Percentiles rank a stretch among this genome's conserved stretches.
Conservation (phyloP, 2,329 filamentous ascomycete genomes). For the Aschersonia sp. region DNA sequence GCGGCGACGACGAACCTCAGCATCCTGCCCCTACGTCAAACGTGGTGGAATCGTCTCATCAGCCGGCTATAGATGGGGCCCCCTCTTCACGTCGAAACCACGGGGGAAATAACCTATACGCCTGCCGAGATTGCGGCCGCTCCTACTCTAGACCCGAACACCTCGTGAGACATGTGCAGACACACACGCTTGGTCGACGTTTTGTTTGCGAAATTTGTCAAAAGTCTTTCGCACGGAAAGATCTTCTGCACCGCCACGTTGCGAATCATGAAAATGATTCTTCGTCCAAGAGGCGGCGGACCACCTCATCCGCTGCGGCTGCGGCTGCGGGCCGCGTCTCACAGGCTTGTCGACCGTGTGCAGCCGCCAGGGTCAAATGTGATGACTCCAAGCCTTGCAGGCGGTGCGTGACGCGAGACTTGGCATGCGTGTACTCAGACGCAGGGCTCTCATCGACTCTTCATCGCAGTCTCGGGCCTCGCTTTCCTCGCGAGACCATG, state of each 20-base stretch:
- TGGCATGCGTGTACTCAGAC: constrained; percentile 26
- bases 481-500: constrained; percentile 14
- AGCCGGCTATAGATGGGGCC: neutral
- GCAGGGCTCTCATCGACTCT: constrained; percentile 24
- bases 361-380: constrained; percentile 37
- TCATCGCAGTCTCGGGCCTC: constrained; percentile 28
- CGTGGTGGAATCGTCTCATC: neutral
- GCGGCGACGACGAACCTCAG: neutral
- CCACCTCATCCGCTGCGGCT: constrained; percentile 25
- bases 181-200: constrained; percentile 34
- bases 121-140: constrained; percentile 35
- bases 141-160: constrained; percentile 39
- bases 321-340: constrained; percentile 32
- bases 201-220: constrained; percentile 35
- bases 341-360: constrained; percentile 37
- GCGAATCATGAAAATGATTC: constrained; percentile 35
- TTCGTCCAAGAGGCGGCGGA: constrained; percentile 31
- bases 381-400: constrained; percentile 40
- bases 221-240: constrained; percentile 38
- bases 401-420: constrained; percentile 30
- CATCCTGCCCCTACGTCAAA: neutral
- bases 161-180: constrained; percentile 35
- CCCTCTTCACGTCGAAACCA: constrained; percentile 7
- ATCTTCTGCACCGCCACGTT: constrained; percentile 37
- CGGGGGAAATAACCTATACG: constrained; percentile 23